phyloP scores from a whole-genome alignment of 2,329 filamentous ascomycete species.

The Chaetomiaceae sp. region DNA sequence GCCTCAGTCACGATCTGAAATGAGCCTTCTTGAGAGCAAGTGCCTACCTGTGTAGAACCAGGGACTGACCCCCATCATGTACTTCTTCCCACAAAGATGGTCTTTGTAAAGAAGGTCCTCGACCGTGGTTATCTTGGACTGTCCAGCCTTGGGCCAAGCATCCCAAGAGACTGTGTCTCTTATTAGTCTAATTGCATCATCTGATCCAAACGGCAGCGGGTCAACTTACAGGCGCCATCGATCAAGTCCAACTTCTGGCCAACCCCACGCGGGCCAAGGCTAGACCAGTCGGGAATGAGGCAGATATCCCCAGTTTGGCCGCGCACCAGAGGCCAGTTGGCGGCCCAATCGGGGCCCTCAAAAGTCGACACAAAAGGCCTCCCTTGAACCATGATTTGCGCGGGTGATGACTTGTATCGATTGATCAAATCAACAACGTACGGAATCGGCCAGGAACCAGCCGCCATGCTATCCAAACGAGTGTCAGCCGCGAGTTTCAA shows the following conservation, averaged over 20 bases:
- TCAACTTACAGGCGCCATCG: conserved; percentile 26
- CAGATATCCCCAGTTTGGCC: conserved; percentile 34
- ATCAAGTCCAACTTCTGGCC: conserved; percentile 23
- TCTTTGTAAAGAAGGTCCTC: conserved; percentile 38
- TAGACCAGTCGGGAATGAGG: conserved; percentile 43
- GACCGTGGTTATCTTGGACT: conserved; percentile 34
- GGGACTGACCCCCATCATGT: conserved; percentile 45
- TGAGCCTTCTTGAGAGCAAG: too few species aligned
- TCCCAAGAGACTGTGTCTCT: conserved; percentile 42
- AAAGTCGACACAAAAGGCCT: conserved; percentile 48
- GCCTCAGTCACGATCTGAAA: conserved; percentile 16
- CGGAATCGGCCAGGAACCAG: conserved; percentile 22
- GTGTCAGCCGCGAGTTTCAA: too few species aligned
- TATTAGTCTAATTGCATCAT: neutral
- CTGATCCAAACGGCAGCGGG: neutral
- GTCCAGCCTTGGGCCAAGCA: conserved; percentile 42
- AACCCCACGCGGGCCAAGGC: conserved; percentile 35
- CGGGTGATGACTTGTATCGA: conserved; percentile 33
- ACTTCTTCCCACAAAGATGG: conserved; percentile 38
- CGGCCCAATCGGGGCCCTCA: conserved; percentile 40
- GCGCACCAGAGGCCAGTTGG: conserved; percentile 40
- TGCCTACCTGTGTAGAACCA: conserved; percentile 36
- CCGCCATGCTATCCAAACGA: conserved; percentile 26
- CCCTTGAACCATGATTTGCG: conserved; percentile 38
- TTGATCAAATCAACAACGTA: conserved; percentile 32